These are phyloP conservation scores for Populus tomentosa DNA, from an alignment of 441 rosid genomes.

Conservation along the genomic window DNA sequence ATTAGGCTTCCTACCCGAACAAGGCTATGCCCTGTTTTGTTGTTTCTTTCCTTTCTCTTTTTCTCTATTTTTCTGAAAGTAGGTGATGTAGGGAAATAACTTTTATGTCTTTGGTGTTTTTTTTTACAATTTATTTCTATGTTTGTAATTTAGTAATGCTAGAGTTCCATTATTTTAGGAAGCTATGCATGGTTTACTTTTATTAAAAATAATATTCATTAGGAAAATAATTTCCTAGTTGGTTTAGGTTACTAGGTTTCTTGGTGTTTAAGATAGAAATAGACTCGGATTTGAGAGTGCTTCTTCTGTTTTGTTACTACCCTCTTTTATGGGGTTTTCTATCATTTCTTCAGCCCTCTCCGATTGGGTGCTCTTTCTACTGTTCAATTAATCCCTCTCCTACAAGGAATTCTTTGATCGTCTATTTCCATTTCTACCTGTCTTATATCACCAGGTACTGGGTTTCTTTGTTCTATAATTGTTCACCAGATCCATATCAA, in stretches of 20 bases:
- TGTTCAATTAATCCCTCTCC: not conserved
- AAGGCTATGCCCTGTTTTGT: not conserved
- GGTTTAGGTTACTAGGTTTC: not conserved
- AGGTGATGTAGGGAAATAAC: not conserved
- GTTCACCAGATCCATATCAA: not conserved
- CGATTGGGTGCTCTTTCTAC: not conserved
- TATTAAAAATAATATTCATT: too few relatives aligned
- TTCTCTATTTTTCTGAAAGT: not conserved
- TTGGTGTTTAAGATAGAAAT: not conserved
- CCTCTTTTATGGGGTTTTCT: not conserved
- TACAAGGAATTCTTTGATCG: not conserved
- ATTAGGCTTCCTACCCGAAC: not conserved
- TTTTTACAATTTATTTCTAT: not conserved
- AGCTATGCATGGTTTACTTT: not conserved
- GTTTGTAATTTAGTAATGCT: too few relatives aligned
- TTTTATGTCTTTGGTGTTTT: not conserved
- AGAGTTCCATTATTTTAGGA: not conserved
- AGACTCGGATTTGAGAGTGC: not conserved
- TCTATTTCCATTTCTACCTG: not conserved
- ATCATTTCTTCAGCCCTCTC: not conserved
- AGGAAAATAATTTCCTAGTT: not conserved
- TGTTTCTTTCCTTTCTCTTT: not conserved
- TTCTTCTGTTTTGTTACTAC: not conserved
- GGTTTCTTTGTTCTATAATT: not conserved
- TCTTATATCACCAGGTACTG: not conserved